Base-by-base conservation (phyloP, 2,329 filamentous ascomycete genomes). In the Penicillium verrucosum region DNA sequence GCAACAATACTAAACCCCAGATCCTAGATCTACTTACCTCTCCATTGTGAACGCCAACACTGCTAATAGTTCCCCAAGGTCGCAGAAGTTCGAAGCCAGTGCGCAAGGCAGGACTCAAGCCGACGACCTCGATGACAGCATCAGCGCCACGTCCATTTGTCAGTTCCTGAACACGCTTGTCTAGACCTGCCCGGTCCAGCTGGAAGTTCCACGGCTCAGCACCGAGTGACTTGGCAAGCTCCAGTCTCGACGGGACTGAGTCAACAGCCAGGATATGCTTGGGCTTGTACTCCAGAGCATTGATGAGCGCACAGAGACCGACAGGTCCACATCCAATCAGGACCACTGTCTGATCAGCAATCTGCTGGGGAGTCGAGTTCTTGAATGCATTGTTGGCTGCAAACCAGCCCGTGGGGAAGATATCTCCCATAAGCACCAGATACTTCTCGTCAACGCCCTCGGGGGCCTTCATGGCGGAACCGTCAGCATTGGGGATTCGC, bases 401-500 rank as follows among this genome's bases (percentile, higher is more conserved):
- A 65, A 92, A 96, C 76, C 85, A 96, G 8, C 92, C 77, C 0
- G 87, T 90, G 1, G 92, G 92, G 74, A 94, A 96, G 66, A 96
- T 95, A 70, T 96, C 92, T 16, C 90, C 91, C 92, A 96, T 96
- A 27, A 96, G 81, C 7, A 95, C 85, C 47, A 95, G 80, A 36
- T 85, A 85, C 61, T 89, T 83, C 64, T 93, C 87, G 21, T 87
- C 84, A 56, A 95, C 88, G 9, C 82, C 84, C 1, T 83, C 74
- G 0, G 89, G 88, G 0, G 90, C 87, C 67, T 87, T 88, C 68
- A 92, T 82, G n/a, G 88, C 84, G 0, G 90, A 95, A 36, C 85
- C 85, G 68, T 96, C 91, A 11, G 92, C 92, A 53, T 88, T 78
- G 0, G 92, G 92, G 14, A 96, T 83, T 34, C 90, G 86, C 50